Conservation (phyloP, 345 rosid species). For the Gossypium bickii region DNA sequence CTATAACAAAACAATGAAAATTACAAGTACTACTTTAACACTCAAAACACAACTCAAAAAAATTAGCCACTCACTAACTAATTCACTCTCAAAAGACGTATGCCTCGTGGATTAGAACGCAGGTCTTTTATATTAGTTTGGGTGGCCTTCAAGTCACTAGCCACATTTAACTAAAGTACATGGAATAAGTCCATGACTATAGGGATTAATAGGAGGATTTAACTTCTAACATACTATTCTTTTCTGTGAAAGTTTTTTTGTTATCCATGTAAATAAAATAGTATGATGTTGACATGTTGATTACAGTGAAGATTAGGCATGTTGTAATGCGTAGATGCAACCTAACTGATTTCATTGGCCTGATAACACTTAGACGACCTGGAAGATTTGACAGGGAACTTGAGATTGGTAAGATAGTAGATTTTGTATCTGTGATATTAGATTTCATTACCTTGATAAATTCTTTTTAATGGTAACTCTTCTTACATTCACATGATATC, state of each 20-base stretch:
- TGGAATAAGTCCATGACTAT: no score
- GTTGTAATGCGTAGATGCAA: not conserved
- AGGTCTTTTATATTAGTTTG: no score
- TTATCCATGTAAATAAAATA: not conserved
- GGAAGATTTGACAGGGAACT: conserved; percentile 83
- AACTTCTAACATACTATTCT: not conserved
- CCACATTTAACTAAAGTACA: no score
- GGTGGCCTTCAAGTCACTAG: no score
- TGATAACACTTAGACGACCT: conserved; percentile 59
- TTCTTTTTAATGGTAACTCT: not conserved
- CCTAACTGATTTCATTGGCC: conserved; percentile 53
- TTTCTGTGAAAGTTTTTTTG: not conserved
- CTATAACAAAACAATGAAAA: no score
- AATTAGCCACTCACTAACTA: no score
- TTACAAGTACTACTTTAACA: no score
- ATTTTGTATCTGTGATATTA: not conserved
- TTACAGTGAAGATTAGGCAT: not conserved
- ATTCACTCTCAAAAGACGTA: no score
- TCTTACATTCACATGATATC: not conserved
- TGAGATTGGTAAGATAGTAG: conserved; percentile 48
- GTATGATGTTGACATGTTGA: no score
- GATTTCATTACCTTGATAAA: not conserved
- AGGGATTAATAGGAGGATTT: no score
- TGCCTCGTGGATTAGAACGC: no score
- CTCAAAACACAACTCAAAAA: no score